Evolutionary conservation across 495 filamentous ascomycete genomes (phyloP), one percentile per base, ranked within the genome.

Genomic region (Hypomontagnella submonticulosa): DNA sequence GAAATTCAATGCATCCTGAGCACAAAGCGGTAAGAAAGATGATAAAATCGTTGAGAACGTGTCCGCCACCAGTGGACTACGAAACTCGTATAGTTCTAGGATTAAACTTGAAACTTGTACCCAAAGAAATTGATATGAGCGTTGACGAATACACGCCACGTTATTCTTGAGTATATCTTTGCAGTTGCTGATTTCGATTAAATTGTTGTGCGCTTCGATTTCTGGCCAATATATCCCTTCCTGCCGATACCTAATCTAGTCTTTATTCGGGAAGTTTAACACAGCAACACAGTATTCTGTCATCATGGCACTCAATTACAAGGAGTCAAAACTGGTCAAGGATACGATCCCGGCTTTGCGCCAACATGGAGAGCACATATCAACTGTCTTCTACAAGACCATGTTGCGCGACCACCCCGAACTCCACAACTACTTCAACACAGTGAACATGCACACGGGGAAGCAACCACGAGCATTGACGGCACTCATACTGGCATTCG

Each of bases 401-500:
- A 84, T 92, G 83, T 78, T 92, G 9, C 72, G 66, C 16, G 87
- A 85, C 23, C 79, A 89, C 64, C 89, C 89, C 0, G 81, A 84
- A 44, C 83, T 92, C 7, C 82, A 88, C 63, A 80, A 83, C 66
- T 78, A 88, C 71, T 92, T 92, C 83, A 91, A 90, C 78, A 81
- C 75, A 50, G 80, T 88, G 54, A 88, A 91, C 75, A 87, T 90
- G 74, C 78, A 80, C 67, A 90, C 86, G 32, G 87, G 88, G 57
- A 83, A 86, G 61, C 89, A 92, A 65, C 81, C 88, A 3, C 79
- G 78, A 15, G 88, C 89, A 8, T 77, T 92, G 30, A 88, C 88
- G 3, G 78, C 79, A 54, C 83, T 89, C 19, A 83, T 92, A 57
- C 83, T 87, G 66, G 87, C 83, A 62, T 92, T 90, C 58, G 89